Evolutionary conservation across 1,284 basidiomycete species (phyloP), one percentile per base, ranked within the genome.

Genomic region (Quambalaria eucalypti): DNA sequence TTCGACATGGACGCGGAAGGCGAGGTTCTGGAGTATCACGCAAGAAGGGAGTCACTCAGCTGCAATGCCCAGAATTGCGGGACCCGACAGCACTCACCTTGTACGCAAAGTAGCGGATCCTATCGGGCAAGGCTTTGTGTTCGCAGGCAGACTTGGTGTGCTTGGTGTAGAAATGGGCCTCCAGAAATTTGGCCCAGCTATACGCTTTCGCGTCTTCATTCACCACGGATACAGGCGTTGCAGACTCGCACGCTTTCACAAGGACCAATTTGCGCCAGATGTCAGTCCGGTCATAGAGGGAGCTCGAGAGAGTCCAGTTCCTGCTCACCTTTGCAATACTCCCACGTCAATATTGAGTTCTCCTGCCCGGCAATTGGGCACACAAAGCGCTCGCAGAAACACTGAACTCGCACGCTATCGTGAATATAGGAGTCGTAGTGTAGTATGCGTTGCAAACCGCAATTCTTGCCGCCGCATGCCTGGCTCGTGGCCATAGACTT

Each of bases 101-200:
- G 54, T 81, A 83, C 16, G 88, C 87, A 76, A 97, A 96, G 77
- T 90, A 97, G 40, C 95, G 85, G 57, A 91, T 85, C 68, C 97
- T 91, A 69, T 96, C 86, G 59, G 86, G 83, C 74, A 91, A 95
- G 54, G 92, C 88, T 72, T 98, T 95, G 77, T 99, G 95, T 52
- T 85, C 81, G 74, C 95, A 99, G 2, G 59, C 85, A 84, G 59
- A 86, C 14, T 14, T 88, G 85, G 65, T 88, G 84, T 42, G 85
- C 57, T 71, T 86, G 14, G 89, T 88, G 76, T 93, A 92, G 76
- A 92, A 92, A 69, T 90, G 87, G 28, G 92, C 81, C 71, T 95
- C 90, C 46, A 95, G 81, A 71, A 90, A 95, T 73, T 92, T 92
- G 38, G 87, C 87, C 71, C 91, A 90, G n/a, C 90, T 86, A 76